These are phyloP conservation scores for Excoecaria agallocha DNA, from an alignment of 345 rosid species.

Conservation along the genomic window DNA sequence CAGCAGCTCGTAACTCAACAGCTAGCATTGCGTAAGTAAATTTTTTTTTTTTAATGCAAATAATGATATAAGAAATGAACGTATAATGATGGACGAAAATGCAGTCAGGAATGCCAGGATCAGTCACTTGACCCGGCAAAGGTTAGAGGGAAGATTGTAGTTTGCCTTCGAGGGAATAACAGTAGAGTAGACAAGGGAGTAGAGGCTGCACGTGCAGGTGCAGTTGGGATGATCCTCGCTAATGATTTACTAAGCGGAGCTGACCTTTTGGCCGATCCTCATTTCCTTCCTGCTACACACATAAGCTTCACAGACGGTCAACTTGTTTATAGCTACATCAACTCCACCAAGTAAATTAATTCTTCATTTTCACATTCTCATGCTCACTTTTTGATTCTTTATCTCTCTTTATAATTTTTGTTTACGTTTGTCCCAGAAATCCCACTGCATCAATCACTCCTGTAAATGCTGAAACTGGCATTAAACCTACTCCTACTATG, in stretches of 20 bases:
- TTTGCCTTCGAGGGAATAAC: constrained; percentile 33
- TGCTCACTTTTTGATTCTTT: too few relatives aligned
- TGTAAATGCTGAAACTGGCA: not conserved
- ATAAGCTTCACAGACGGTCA: constrained; percentile 33
- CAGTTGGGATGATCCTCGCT: constrained; percentile 47
- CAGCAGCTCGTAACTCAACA: not conserved
- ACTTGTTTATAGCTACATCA: constrained; percentile 32
- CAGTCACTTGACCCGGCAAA: constrained; percentile 47
- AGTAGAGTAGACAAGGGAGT: constrained; percentile 28
- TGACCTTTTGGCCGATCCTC: constrained; percentile 29
- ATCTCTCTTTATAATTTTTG: too few relatives aligned
- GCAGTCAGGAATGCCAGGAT: not conserved
- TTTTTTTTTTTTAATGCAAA: too few relatives aligned
- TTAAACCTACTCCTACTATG: constrained; percentile 14
- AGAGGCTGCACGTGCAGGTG: constrained; percentile 37
- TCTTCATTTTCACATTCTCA: not conserved
- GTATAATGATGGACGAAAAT: not conserved
- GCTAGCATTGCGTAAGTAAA: not conserved
- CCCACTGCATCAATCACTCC: constrained; percentile 10
- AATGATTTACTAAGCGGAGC: constrained; percentile 27
- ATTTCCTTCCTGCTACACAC: constrained; percentile 45
- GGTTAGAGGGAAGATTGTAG: constrained; percentile 54
- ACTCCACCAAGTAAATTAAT: constrained; percentile 33
- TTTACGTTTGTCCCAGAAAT: not conserved
- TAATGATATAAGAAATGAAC: too few relatives aligned